Conservation (phyloP, 2,329 filamentous ascomycete species). For the Paecilomyces sp. region DNA sequence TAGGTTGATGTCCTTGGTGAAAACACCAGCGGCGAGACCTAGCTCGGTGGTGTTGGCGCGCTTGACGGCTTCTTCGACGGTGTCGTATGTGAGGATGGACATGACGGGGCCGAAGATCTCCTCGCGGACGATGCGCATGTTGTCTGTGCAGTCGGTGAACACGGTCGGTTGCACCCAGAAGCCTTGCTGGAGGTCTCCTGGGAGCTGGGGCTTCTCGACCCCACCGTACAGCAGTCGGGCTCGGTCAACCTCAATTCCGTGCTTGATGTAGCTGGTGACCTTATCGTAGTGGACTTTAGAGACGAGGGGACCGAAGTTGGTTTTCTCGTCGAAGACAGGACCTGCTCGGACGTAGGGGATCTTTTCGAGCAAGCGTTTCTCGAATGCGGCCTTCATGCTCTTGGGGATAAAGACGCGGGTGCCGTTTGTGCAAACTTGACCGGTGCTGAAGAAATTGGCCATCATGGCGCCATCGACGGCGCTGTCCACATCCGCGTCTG, state of each 20-base stretch:
- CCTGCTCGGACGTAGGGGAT: constrained; percentile 65
- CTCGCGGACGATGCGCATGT: constrained; percentile 71
- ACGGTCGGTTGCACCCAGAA: constrained; percentile 80
- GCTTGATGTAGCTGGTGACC: constrained; percentile 67
- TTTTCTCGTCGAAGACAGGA: constrained; percentile 61
- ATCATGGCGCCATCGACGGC: constrained; percentile 90
- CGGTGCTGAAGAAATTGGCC: constrained; percentile 87
- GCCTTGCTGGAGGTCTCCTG: constrained; percentile 50
- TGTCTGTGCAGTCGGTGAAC: constrained; percentile 78
- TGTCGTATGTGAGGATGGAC: constrained; percentile 67
- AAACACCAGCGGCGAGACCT: constrained; percentile 77
- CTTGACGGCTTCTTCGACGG: constrained; percentile 59
- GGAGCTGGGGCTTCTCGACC: constrained; percentile 49
- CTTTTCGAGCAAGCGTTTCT: constrained; percentile 61
- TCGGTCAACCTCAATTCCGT: constrained; percentile 66
- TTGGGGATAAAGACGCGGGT: constrained; percentile 77
- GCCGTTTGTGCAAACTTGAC: constrained; percentile 89
- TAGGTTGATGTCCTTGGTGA: constrained; percentile 65
- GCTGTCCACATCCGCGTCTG: constrained; percentile 68
- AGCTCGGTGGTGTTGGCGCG: constrained; percentile 72
- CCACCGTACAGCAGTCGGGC: constrained; percentile 71
- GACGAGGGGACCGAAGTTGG: constrained; percentile 80
- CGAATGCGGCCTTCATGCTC: constrained; percentile 59
- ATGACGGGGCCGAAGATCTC: constrained; percentile 90
- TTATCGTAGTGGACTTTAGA: constrained; percentile 69